Evolutionary conservation across 2,329 filamentous ascomycete species (phyloP), one percentile per base, ranked within the genome.

Genomic region (Trichoderma lentiforme): DNA sequence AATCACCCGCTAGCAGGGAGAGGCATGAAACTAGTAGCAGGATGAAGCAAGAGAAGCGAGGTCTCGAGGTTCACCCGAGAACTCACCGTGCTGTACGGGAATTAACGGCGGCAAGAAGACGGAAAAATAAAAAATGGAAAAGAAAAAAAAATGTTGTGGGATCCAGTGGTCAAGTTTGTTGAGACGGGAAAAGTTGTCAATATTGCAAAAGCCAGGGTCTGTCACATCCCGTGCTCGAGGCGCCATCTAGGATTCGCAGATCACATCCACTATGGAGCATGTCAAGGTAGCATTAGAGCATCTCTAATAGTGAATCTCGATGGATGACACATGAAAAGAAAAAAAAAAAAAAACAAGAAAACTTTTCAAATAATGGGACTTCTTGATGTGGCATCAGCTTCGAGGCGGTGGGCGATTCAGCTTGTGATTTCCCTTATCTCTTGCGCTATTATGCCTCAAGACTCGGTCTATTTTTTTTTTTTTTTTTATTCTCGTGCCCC

Each of bases 191-290:
- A 21, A 24, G 9, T 12, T 58, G 57, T 60, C 26, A 53, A 53
- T 12, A 30, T 58, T 67, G 64, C 64, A 36, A 70, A 69, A 34
- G 34, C 39, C 24, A 60, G 53, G 30, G 57, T 34, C n/a, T 53
- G 39, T 21, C 66, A 47, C 47, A 62, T 67, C 57, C 57, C 66
- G 57, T 70, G 66, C 57, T 62, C 57, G 32, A 70, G 57, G 57
- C 66, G 57, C 21, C 47, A 53, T 70, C 66, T 62, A 32, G 66
- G 66, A 70, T 70, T 70, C 66, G 66, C n/a, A 70, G 66, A 70
- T 62, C 57, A 62, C 24, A 43, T 51, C 34, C 65, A 34, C 65
- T 60, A 62, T 70, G 66, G 66, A 51, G 66, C 66, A 32, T 53
- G 36, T 61, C 66, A 61, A 43, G 51, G 51, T 24, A 30, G 26